Conservation (phyloP, 202 grass and related monocot species). For the Panicum hallii region DNA sequence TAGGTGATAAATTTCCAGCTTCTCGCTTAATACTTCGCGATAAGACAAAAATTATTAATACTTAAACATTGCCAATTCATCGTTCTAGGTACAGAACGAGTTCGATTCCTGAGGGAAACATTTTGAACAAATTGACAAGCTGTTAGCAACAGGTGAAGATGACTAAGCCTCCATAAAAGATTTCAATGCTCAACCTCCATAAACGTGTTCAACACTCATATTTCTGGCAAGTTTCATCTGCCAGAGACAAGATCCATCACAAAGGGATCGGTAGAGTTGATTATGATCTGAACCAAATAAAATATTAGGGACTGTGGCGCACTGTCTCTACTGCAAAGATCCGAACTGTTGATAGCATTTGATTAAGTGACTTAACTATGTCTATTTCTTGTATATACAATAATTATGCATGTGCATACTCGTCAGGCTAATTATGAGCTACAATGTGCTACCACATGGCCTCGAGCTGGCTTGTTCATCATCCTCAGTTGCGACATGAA, state of each 20-base stretch:
- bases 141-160: conserved; percentile 16
- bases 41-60: not conserved
- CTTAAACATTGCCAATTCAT: conserved; percentile 10
- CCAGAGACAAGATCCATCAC: conserved; percentile 21
- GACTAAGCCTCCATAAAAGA: conserved; percentile 9
- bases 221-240: conserved; percentile 27
- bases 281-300: not conserved
- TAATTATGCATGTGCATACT: not conserved
- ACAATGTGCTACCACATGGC: not conserved
- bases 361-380: not conserved
- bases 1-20: not conserved
- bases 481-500: not conserved
- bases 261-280: conserved; percentile 3
- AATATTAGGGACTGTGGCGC: not conserved
- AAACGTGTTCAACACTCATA: conserved; percentile 32
- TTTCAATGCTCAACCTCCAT: conserved; percentile 30
- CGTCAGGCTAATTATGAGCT: conserved; percentile 16
- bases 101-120: not conserved
- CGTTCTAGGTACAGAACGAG: conserved; percentile 12
- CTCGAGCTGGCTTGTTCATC: not conserved
- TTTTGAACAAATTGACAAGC: not conserved
- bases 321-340: conserved; percentile 1
- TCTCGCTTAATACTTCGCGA: not conserved
- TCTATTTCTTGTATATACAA: conserved; percentile 20
- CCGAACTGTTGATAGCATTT: conserved; percentile 9